Evolutionary conservation across 2,329 filamentous ascomycete genomes (phyloP).

Genomic region (Hymenoscyphus albidus): DNA sequence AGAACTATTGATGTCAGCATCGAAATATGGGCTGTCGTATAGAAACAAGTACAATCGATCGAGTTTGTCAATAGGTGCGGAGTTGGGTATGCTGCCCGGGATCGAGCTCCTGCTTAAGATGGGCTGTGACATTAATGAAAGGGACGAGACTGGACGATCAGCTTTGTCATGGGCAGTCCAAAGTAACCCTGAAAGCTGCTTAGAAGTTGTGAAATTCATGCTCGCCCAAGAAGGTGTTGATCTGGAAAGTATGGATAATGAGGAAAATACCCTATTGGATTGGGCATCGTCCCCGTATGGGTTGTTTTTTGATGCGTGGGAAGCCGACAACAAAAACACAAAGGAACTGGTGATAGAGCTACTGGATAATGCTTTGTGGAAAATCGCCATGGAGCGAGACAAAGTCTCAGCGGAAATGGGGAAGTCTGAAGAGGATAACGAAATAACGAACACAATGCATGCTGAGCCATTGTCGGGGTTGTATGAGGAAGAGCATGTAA

Average conservation of each 20-base stretch:
- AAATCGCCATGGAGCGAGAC: neutral
- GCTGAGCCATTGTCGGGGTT: too few relatives aligned
- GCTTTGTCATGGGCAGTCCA: neutral
- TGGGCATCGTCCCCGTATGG: neutral
- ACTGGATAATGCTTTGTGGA: neutral
- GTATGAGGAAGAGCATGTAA: too few relatives aligned
- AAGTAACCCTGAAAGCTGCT: neutral
- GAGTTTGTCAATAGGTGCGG: neutral
- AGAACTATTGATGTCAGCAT: neutral
- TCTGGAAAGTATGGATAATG: neutral
- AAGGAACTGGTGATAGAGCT: neutral
- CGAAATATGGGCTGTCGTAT: neutral
- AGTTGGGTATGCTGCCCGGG: neutral
- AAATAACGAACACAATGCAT: too few relatives aligned
- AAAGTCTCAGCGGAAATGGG: neutral
- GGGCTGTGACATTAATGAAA: neutral
- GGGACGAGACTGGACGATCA: neutral
- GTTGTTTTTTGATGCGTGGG: neutral
- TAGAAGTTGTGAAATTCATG: neutral
- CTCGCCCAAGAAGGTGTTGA: neutral
- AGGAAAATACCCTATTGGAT: neutral
- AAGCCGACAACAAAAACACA: neutral
- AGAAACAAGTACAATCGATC: neutral
- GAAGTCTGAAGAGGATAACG: too few relatives aligned
- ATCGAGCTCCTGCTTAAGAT: neutral